A percentile compares a stretch with the other conserved stretches of the same genome.
These are phyloP conservation scores for Arabidopsis arenosa DNA, from an alignment of 345 rosid species.

Conservation along the genomic window DNA sequence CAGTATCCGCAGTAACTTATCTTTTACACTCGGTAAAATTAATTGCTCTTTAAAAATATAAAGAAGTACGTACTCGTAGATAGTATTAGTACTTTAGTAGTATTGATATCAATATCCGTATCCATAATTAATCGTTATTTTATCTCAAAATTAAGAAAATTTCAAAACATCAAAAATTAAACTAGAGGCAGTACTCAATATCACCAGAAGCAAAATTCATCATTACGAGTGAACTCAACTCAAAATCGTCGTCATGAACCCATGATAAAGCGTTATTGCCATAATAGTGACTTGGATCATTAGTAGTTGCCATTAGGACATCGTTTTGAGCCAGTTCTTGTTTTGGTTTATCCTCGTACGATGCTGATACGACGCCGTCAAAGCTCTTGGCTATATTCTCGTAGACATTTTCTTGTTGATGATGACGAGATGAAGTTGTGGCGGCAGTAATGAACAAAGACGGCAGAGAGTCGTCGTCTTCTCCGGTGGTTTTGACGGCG, in stretches of 20 bases:
- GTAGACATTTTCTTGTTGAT: conserved; percentile 58
- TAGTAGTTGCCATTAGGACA: background rate
- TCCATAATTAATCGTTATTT: background rate
- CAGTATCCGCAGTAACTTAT: too few relatives aligned
- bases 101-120: background rate
- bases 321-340: conserved; percentile 16
- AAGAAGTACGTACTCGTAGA: background rate
- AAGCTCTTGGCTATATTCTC: conserved; percentile 34
- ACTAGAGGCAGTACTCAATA: conserved; percentile 33
- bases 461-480: conserved; percentile 21
- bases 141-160: background rate
- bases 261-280: conserved; percentile 45
- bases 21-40: background rate
- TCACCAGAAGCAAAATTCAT: conserved; percentile 46
- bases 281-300: conserved; percentile 11
- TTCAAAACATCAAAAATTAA: background rate
- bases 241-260: conserved; percentile 44
- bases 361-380: background rate
- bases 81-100: too few relatives aligned
- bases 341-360: conserved; percentile 9
- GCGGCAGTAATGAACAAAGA: conserved; percentile 51
- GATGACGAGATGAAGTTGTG: conserved; percentile 62
- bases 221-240: conserved; percentile 39
- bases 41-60: background rate
- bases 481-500: conserved; percentile 19